Base-by-base conservation (phyloP, 2,329 filamentous ascomycete species). In the Colletotrichum filicis region DNA sequence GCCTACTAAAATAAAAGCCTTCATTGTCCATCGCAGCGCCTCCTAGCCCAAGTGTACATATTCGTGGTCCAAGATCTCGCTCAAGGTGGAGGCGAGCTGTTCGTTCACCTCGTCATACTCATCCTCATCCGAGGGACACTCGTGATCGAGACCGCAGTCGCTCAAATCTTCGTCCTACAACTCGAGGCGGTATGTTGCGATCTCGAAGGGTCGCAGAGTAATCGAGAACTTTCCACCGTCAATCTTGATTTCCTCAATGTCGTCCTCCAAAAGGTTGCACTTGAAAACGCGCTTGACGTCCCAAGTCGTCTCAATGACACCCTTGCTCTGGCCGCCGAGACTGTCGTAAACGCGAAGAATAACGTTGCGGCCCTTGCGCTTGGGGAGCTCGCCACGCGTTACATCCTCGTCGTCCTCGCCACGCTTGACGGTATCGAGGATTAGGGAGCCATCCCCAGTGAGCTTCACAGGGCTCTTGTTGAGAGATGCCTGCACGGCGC, bases 361-460 rank as follows among this genome's bases (percentile, higher is more conserved):
- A 59, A 98, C 88, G 80, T 94, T 97, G 81, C 90, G 90, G 0
- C 94, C 95, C 77, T 90, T 89, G 70, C 93, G 90, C 76, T 86
- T 86, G 3, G 90, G 88, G 37, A 96, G 83, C 46, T 89, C 89
- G 26, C 90, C 89, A 19, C 87, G 83, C 57, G 88, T 90, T 56
- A 95, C 89, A 76, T 95, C 94, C 78, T 93, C 92, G 76, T 96
- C 94, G 77, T 96, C 94, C 80, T 96, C 94, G n/a, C 94, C 97
- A 70, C 97, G 92, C 88, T 99, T 99, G 82, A 99, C 89, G 1
- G 92, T 93, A 80, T 99, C 97, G 0, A 99, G 86, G 4, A 99
- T 86, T 24, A 99, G 85, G 3, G 93, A 92, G 11, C 87, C 80
- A 57, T 88, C 87, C 58, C 92, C 92, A 1, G 87, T 86, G n/a